Conservation (phyloP, 1,139 yeast genomes). For the Taphrina confusa region DNA sequence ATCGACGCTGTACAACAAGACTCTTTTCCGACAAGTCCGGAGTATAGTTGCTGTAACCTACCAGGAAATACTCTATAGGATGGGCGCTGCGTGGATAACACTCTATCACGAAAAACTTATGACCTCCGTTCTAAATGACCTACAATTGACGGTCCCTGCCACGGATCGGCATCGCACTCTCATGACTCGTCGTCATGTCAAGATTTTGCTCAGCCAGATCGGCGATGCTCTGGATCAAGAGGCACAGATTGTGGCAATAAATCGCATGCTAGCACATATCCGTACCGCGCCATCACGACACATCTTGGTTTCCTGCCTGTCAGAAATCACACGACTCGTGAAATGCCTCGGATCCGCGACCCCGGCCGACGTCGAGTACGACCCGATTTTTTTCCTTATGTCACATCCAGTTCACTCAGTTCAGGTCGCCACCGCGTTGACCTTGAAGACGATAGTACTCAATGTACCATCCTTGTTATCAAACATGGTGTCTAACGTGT, state of each 20-base stretch:
- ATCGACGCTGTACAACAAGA: constrained; percentile 12
- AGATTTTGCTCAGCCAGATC: constrained; percentile 43
- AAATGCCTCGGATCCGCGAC: constrained; percentile 46
- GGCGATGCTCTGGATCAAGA: constrained; percentile 46
- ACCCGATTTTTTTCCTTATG: constrained; percentile 38
- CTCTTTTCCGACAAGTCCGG: neutral
- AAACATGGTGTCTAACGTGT: constrained; percentile 42
- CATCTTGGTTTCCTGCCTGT: constrained; percentile 43
- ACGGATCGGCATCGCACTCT: constrained; percentile 41
- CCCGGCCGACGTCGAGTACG: constrained; percentile 37
- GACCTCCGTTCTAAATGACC: constrained; percentile 41
- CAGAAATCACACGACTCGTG: constrained; percentile 43
- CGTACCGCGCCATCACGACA: constrained; percentile 43
- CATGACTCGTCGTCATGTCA: constrained; percentile 44
- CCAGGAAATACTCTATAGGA: constrained; percentile 41
- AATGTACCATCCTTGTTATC: constrained; percentile 43
- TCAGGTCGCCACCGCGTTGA: constrained; percentile 39
- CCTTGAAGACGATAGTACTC: constrained; percentile 37
- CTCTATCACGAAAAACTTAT: constrained; percentile 43
- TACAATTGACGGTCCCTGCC: constrained; percentile 40
- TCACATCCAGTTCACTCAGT: constrained; percentile 42
- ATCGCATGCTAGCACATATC: constrained; percentile 43
- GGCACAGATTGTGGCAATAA: constrained; percentile 45
- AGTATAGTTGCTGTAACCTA: constrained; percentile 43
- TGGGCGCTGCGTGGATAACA: constrained; percentile 42